Percentiles rank a stretch among this genome's conserved stretches.
Evolutionary conservation across 2,329 filamentous ascomycete genomes (phyloP).

Genomic region (Pseudonectria buxi): DNA sequence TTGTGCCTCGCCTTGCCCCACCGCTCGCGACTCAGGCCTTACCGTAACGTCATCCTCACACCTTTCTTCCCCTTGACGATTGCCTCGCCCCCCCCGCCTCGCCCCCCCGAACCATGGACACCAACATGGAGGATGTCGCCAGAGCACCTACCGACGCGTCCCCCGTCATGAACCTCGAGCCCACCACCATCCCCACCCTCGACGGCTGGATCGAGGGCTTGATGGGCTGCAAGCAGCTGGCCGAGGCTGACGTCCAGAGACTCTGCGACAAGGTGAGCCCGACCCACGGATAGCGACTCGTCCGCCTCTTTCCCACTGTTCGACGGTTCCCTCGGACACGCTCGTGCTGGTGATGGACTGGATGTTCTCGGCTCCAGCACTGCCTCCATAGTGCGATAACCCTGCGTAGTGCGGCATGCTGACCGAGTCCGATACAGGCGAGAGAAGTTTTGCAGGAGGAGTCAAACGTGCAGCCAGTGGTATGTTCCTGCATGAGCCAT

Average conservation of each 20-base stretch:
- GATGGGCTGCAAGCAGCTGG: slow-evolving; percentile 97
- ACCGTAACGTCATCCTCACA: slow-evolving; percentile 26
- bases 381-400: slow-evolving; percentile 25
- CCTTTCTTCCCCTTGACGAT: slow-evolving; percentile 11
- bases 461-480: slow-evolving; percentile 97
- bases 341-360: slow-evolving; percentile 2
- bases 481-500: slow-evolving; percentile 42
- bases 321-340: not conserved
- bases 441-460: slow-evolving; percentile 95
- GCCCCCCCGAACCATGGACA: slow-evolving; percentile 61
- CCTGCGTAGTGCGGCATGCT: slow-evolving; percentile 19
- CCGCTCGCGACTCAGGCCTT: slow-evolving; percentile 24
- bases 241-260: slow-evolving; percentile 88
- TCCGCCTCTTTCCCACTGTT: not conserved
- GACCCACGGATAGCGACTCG: not conserved
- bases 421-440: slow-evolving; percentile 50
- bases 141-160: slow-evolving; percentile 75
- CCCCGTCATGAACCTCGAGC: slow-evolving; percentile 61
- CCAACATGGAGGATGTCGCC: slow-evolving; percentile 97
- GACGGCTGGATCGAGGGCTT: slow-evolving; percentile 98
- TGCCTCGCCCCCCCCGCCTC: slow-evolving; percentile 12
- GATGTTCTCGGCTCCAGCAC: slow-evolving; percentile 9
- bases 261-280: slow-evolving; percentile 85
- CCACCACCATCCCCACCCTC: slow-evolving; percentile 82
- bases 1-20: slow-evolving; percentile 24